These are phyloP conservation scores for Pyrus hybrid DNA, from an alignment of 331 rosid genomes.

Conservation along the genomic window DNA sequence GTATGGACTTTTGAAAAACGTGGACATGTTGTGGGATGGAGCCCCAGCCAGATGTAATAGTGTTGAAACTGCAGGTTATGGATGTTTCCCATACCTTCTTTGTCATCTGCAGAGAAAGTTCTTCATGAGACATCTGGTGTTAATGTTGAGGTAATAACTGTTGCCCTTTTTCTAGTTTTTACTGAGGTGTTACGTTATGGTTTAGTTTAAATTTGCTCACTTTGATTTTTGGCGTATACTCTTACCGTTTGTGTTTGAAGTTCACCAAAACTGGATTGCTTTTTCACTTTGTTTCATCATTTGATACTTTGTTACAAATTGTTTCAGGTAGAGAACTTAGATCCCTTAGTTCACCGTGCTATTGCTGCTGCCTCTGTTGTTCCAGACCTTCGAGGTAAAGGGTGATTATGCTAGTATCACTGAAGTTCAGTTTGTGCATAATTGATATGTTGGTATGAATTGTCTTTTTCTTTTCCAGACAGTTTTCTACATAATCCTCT, in stretches of 20 bases:
- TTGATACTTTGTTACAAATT: slow-evolving; percentile 17
- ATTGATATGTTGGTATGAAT: neutral
- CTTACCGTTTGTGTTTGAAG: neutral
- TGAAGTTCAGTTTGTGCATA: neutral
- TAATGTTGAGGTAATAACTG: slow-evolving; percentile 57
- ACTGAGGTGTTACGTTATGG: neutral
- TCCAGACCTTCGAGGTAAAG: slow-evolving; percentile 79
- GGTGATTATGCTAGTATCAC: neutral
- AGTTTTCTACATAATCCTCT: neutral
- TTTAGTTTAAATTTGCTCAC: neutral
- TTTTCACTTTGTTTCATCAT: neutral
- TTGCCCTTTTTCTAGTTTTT: slow-evolving; percentile 6
- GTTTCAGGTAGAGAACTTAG: slow-evolving; percentile 64
- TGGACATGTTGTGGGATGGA: neutral
- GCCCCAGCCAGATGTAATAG: slow-evolving; percentile 10
- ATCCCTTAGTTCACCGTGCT: slow-evolving; percentile 73
- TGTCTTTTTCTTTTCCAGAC: neutral
- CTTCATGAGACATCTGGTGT: slow-evolving; percentile 41
- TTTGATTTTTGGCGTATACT: neutral
- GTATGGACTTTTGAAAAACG: neutral
- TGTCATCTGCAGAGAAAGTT: slow-evolving; percentile 55
- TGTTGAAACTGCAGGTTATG: slow-evolving; percentile 61
- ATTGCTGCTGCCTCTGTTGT: slow-evolving; percentile 48
- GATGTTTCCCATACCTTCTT: slow-evolving; percentile 66
- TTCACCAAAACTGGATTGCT: neutral